Evolutionary conservation across 371 early-diverging fungal genomes (phyloP), one percentile per base, ranked within the genome.

Genomic region (Capillidium rhysosporum): DNA sequence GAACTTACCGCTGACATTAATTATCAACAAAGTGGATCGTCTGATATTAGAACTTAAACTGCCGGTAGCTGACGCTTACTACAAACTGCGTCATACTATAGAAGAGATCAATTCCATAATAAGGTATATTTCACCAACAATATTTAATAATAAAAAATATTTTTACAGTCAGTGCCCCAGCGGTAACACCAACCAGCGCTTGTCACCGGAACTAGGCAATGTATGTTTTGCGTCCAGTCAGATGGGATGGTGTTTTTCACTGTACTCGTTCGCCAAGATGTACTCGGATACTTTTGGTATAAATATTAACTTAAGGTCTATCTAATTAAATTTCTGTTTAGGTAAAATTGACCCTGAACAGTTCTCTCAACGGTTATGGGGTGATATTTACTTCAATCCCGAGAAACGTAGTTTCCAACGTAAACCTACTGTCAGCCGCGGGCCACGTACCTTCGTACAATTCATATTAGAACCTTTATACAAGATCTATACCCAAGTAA

Each of bases 1-100:
- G 60, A 73, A 76, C 1, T 58, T 95, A 31, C 69, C 82, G 9
- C 72, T 98, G 60, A 81, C 84, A 0, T 64, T 96, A 49, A 82
- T 95, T 16, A 69, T 98, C 52, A 96, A 92, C 77, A 98, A 98
- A 69, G 77, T 98, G 2, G 98, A 98, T 68, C 80, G 98, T 16
- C 67, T 96, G 56, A 92, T 96, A 24, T 56, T 94, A 40, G 98
- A 98, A 65, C 72, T 98, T 40, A 91, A 90, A 57, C 65, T 98
- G 30, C 97, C 97, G 29, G 96, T 95, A 9, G 77, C 75, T 16
- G 98, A 96, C 65, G 95, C 95, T 10, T 98, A 93, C 65, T 88
- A 86, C 63, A 96, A 95, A 66, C 68, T 98, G 52, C 81, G 79
- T 57, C 87, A 92, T 65, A 86, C 87, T 0, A 84, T 96, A 49